A percentile compares a stretch with the other conserved stretches of the same genome.
Evolutionary conservation across 1,139 yeast species (phyloP).

Genomic region (Kodamaea sp.): DNA sequence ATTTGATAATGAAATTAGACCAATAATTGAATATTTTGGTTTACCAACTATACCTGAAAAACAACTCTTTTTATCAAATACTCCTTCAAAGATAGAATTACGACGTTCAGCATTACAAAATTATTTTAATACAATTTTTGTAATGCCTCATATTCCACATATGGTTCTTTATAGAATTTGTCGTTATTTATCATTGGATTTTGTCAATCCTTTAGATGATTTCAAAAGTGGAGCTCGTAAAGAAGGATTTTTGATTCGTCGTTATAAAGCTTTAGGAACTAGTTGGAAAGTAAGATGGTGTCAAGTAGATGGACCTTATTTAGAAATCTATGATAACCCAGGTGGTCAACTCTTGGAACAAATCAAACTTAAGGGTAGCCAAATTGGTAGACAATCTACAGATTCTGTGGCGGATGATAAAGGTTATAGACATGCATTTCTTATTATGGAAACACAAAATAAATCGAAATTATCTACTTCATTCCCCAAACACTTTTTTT

Average conservation of each 20-base stretch:
- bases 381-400: constrained; percentile 61
- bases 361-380: constrained; percentile 55
- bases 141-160: constrained; percentile 61
- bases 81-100: constrained; percentile 64
- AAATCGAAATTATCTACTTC: constrained; percentile 50
- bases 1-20: constrained; percentile 56
- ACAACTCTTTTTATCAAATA: constrained; percentile 49
- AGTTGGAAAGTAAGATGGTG: constrained; percentile 78
- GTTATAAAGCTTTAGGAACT: constrained; percentile 53
- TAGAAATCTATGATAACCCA: constrained; percentile 60
- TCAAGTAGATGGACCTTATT: constrained; percentile 59
- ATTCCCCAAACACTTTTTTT: constrained; percentile 61
- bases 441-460: constrained; percentile 62
- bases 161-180: constrained; percentile 54
- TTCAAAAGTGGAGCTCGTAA: constrained; percentile 54
- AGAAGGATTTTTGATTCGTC: constrained; percentile 67
- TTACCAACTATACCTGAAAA: constrained; percentile 64
- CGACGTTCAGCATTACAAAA: constrained; percentile 55
- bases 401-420: constrained; percentile 62
- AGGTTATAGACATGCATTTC: constrained; percentile 75
- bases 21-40: constrained; percentile 53
- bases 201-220: constrained; percentile 61
- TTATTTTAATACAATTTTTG: constrained; percentile 57
- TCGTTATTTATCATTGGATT: constrained; percentile 64
- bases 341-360: constrained; percentile 58